Base-by-base conservation (phyloP, 2,329 filamentous ascomycete species). In the Escovopsis sp. region DNA sequence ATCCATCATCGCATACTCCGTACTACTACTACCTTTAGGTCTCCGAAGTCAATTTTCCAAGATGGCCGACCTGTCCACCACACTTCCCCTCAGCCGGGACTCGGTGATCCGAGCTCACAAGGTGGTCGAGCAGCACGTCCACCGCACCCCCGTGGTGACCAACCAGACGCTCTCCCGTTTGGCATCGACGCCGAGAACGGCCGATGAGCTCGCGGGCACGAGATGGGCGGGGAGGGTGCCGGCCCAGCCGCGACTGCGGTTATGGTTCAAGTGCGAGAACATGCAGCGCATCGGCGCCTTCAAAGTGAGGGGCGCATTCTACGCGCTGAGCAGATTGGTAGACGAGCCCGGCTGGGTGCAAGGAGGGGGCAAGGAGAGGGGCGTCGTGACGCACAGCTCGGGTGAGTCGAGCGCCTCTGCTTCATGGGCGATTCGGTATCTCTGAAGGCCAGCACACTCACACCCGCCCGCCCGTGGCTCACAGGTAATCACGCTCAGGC, bases 181-280 rank as follows among this genome's bases (percentile, higher is more conserved):
- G 47, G 87, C 87, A 12, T 93, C 84, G 3, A 80, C 75, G 19
- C 75, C 82, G 7, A 79, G 82, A 49, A 59, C 69, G 0, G 42
- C 63, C 2, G 65, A 68, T 4, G 67, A 72, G 4, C 65, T 82
- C 1, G 53, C 59, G 37, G 72, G 68, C 12, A 81, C 79, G 4
- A 61, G 65, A 49, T 79, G 71, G 65, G 59, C 72, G 51, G 72
- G 70, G 6, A 64, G 69, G 34, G 55, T 57, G n/a, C 71, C 79
- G 0, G 75, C 82, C 1, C 65, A 59, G 4, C 86, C 86, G 0
- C 74, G 65, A 40, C 65, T 94, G 34, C 70, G 77, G 11, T 69
- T 96, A 41, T 91, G 85, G 68, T 94, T 96, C 74, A 96, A 96
- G 67, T 93, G 86, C 61, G 89, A 96, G 68, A 95, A 95, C 61